Evolutionary conservation across 208 protist genomes (phyloP), one percentile per base, ranked within the genome.

Genomic region (Crithidia fasciculata): DNA sequence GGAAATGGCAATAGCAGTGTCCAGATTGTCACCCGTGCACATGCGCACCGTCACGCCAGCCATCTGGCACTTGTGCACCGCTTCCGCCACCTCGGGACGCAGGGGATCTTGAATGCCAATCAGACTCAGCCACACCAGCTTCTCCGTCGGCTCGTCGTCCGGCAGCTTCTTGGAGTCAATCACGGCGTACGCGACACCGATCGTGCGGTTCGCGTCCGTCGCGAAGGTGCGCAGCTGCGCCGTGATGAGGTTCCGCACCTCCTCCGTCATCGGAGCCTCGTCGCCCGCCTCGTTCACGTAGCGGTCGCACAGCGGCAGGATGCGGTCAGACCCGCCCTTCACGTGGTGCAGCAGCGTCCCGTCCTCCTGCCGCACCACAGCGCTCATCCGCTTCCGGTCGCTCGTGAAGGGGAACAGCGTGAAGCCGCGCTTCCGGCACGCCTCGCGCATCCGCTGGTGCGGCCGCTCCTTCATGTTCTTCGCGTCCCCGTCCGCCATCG

Each of bases 41-140:
- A 99, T 99, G 70, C 96, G 84, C 63, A 99, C 97, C 6, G 78
- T 93, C 63, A 99, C 94, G 10, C 98, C 98, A 5, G 97, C 97
- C 53, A 85, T 52, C 76, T 98, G 90, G 86, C 98, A 99, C 73
- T 86, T 83, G 43, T 54, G 60, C 16, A 99, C 95, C 15, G 97
- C 93, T 16, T 90, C 81, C 19, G 88, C 84, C 16, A 98, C 97
- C 72, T 99, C 98, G 12, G 93, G 89, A 10, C 98, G 88, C 12
- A 98, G 83, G 39, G 98, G 97, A 73, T 99, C 97, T 72, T 98
- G 85, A 66, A 99, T 99, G 55, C 87, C 89, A 45, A 99, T 73
- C 85, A 99, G 96, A 37, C 93, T 83, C 54, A 99, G 91, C 60
- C 83, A 99, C 85, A 88, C 96, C 80, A 88, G 88, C 87, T 50